Base-by-base conservation (phyloP, 2,329 filamentous ascomycete genomes). In the Beauveria rudraprayagi region DNA sequence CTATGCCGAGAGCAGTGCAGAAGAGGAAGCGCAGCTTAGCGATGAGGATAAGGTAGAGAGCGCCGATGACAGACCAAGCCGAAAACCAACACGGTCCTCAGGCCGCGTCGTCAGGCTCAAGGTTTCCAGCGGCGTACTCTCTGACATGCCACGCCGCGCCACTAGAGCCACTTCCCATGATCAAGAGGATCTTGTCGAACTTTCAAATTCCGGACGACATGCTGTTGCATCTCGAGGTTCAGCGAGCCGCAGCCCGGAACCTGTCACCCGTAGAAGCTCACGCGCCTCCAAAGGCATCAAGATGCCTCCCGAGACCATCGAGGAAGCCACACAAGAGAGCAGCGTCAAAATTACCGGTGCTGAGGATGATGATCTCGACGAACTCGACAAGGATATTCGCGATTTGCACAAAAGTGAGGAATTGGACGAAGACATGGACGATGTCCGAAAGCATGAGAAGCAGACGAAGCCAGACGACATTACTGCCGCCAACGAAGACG, bases 161-260 rank as follows among this genome's bases (percentile, higher is more conserved):
- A 85, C 83, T 11, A 75, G 83, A 37, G 81, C 80, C 17, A 78
- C 73, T 60, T 83, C 82, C 3, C 82, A 80, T 50, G 82, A 85
- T 52, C 75, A 76, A 0, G 81, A 84, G 48, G 75, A 79, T 5
- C 77, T 85, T 7, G 70, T 85, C 5, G 83, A 86, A 66, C 73
- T 87, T 16, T 82, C 84, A 6, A 82, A 77, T 66, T 87, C 84
- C 8, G 85, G 84, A n/a, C 79, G 77, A 61, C 84, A 87, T 64
- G 79, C 78, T 22, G 76, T 77, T 46, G 69, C 76, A 2, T 76
- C 80, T 44, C 74, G 74, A 19, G 78, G 79, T 47, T 82, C 82
- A 30, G 76, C 75, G 60, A 86, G 82, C 65, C 78, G 75, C 66
- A 85, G 82, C 63, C 84, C 84, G 0, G 84, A 87, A 64, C 69